Conservation (phyloP, 495 filamentous ascomycete species). For the Umbilicaria muhlenbergii region DNA sequence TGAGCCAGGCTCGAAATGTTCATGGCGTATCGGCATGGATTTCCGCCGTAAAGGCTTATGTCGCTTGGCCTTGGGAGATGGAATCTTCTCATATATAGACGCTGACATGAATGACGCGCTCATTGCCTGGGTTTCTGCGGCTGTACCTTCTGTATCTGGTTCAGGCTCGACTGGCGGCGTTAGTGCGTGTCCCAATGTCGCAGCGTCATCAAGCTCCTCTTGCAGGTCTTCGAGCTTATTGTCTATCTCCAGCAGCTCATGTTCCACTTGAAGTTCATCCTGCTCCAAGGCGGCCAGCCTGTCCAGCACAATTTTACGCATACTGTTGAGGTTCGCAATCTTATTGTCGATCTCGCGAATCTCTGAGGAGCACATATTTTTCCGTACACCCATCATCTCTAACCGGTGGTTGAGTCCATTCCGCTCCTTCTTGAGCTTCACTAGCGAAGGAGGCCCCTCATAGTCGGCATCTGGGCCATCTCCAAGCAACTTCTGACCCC, state of each 20-base stretch:
- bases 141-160: constrained; percentile 37
- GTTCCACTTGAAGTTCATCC: constrained; percentile 80
- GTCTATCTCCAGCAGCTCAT: constrained; percentile 73
- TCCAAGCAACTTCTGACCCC: constrained; percentile 57
- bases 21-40: constrained; percentile 89
- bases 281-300: constrained; percentile 79
- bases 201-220: constrained; percentile 56
- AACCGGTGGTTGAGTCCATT: constrained; percentile 60
- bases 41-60: constrained; percentile 51
- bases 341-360: constrained; percentile 96
- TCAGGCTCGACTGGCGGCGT: constrained; percentile 31
- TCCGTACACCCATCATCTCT: constrained; percentile 82
- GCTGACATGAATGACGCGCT: constrained; percentile 86
- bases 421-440: constrained; percentile 62
- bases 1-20: constrained; percentile 84
- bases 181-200: constrained; percentile 31
- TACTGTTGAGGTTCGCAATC: constrained; percentile 80
- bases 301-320: constrained; percentile 87
- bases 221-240: constrained; percentile 73
- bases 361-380: constrained; percentile 94
- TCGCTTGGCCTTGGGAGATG: constrained; percentile 46
- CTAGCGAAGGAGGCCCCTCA: constrained; percentile 46
- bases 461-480: constrained; percentile 33
- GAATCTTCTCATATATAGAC: constrained; percentile 88
- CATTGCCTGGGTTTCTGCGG: constrained; percentile 38